Percentiles rank a stretch among this genome's conserved stretches.
Evolutionary conservation across 2,329 filamentous ascomycete genomes (phyloP).

Genomic region (Xylariales sp.): DNA sequence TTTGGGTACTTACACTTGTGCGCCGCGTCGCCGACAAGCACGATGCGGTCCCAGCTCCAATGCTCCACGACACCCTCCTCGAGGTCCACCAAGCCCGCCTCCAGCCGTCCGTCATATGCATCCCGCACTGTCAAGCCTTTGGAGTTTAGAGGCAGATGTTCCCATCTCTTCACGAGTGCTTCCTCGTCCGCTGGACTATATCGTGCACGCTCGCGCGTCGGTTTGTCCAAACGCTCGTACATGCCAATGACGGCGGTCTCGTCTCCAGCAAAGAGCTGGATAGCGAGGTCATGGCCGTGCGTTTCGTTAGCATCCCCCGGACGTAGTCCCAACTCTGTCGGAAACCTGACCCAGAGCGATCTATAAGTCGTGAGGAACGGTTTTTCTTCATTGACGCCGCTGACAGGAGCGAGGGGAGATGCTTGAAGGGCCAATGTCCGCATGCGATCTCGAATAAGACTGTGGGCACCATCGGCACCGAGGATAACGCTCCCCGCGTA

Average conservation of each 20-base stretch:
- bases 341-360: slow-evolving; percentile 30
- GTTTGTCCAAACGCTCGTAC: slow-evolving; percentile 25
- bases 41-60: slow-evolving; percentile 8
- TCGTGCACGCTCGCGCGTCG: slow-evolving; percentile 18
- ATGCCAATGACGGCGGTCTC: slow-evolving; percentile 28
- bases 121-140: slow-evolving; percentile 1
- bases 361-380: slow-evolving; percentile 29
- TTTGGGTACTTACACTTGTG: too few species aligned
- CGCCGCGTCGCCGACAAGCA: slow-evolving; percentile 12
- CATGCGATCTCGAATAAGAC: slow-evolving; percentile 13
- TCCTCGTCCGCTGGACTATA: slow-evolving; percentile 24
- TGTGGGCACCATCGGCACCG: slow-evolving; percentile 40
- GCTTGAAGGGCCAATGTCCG: slow-evolving; percentile 1
- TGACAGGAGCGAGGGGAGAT: background rate
- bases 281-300: slow-evolving; percentile 20
- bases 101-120: slow-evolving; percentile 12
- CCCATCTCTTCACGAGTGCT: slow-evolving; percentile 22
- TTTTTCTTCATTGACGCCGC: slow-evolving; percentile 22
- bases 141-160: slow-evolving; percentile 19
- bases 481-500: slow-evolving; percentile 30
- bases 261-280: slow-evolving; percentile 25
- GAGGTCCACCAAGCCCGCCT: background rate
- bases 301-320: slow-evolving; percentile 26
- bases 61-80: slow-evolving; percentile 7
- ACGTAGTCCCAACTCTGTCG: slow-evolving; percentile 11